Evolutionary conservation across 2,329 filamentous ascomycete genomes (phyloP).

Genomic region (Leptodontidium sp.): DNA sequence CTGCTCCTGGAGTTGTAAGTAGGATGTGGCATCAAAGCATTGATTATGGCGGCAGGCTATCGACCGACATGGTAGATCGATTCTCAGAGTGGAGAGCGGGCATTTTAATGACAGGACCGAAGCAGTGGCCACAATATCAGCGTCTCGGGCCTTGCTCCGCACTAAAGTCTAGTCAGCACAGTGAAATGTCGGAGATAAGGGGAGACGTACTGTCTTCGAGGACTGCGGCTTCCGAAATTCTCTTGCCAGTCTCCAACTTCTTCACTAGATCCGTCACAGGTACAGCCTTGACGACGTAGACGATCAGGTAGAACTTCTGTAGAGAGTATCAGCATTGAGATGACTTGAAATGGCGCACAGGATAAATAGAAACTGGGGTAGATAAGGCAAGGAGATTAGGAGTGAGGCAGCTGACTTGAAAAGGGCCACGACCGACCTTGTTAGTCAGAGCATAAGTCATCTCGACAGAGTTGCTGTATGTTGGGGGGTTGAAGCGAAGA

Average conservation of each 20-base stretch:
- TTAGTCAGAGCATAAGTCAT: conserved; percentile 92
- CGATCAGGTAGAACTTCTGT: conserved; percentile 75
- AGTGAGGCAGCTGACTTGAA: conserved; percentile 39
- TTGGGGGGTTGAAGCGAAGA: conserved; percentile 71
- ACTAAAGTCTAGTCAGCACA: conserved; percentile 60
- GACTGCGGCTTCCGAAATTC: conserved; percentile 82
- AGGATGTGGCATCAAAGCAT: conserved; percentile 93
- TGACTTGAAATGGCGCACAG: conserved; percentile 32
- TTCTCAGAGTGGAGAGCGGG: conserved; percentile 85
- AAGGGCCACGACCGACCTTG: conserved; percentile 67
- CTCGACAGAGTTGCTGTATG: conserved; percentile 75
- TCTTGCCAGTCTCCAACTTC: conserved; percentile 69
- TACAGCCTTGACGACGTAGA: conserved; percentile 79
- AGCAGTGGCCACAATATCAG: conserved; percentile 89
- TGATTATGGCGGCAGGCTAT: conserved; percentile 86
- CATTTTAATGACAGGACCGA: conserved; percentile 92
- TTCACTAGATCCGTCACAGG: conserved; percentile 76
- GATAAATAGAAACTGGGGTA: conserved; percentile 23
- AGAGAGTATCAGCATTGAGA: conserved; percentile 33
- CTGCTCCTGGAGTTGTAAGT: conserved; percentile 93
- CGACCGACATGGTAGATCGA: conserved; percentile 81
- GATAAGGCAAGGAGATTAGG: conserved; percentile 28
- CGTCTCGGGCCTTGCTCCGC: conserved; percentile 80
- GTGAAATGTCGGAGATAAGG: neutral
- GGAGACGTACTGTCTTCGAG: conserved; percentile 77